Percentiles rank a stretch among this genome's conserved stretches.
These are phyloP conservation scores for Tolypocladium nubicola DNA, from an alignment of 2,329 filamentous ascomycete genomes.

Conservation along the genomic window DNA sequence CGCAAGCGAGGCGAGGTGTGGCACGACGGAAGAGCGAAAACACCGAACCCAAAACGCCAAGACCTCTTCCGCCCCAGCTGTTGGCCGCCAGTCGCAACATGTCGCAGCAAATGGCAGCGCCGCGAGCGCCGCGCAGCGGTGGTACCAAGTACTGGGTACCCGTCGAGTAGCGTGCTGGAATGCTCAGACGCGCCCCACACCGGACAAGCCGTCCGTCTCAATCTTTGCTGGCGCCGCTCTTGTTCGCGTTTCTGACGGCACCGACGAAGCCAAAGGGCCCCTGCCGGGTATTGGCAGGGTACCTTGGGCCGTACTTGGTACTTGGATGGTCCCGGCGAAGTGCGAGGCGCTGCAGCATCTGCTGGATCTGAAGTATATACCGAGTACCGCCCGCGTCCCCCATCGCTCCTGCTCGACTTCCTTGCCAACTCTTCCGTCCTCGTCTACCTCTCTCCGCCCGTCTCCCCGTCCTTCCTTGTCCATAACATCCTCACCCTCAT, in stretches of 20 bases:
- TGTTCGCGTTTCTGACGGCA: neutral
- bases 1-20: neutral
- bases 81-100: neutral
- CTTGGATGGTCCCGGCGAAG: neutral
- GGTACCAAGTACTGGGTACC: neutral
- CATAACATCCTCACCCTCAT: neutral
- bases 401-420: neutral
- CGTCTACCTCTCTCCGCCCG: neutral
- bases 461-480: neutral
- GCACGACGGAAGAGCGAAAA: neutral
- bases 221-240: neutral
- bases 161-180: neutral
- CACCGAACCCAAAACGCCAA: neutral
- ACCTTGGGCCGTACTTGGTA: neutral
- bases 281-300: neutral
- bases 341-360: neutral
- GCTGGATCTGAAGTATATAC: neutral
- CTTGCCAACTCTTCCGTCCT: neutral
- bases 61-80: neutral
- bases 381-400: neutral
- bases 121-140: neutral
- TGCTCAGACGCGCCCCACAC: constrained; percentile 4
- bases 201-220: constrained; percentile 1
- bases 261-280: neutral
- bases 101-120: neutral